A percentile compares a stretch with the other conserved stretches of the same genome.
These are phyloP conservation scores for Abortiporus biennis DNA, from an alignment of 1,284 basidiomycete species.

Conservation along the genomic window DNA sequence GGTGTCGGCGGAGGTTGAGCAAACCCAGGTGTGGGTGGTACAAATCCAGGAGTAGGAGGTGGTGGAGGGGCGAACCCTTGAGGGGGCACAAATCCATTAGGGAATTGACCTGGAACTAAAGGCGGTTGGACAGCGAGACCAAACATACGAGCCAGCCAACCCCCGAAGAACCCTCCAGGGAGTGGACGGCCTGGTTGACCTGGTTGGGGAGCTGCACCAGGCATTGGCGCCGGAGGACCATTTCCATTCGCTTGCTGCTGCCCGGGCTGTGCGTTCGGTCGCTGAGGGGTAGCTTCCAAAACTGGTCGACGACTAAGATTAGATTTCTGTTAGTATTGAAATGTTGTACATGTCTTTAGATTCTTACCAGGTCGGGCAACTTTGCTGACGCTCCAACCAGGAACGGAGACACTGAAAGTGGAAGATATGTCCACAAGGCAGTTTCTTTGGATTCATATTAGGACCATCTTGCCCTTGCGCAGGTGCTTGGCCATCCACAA, in stretches of 20 bases:
- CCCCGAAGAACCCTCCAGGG: constrained; percentile 18
- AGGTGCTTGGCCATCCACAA: constrained; percentile 25
- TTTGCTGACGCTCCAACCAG: constrained; percentile 96
- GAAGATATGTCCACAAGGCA: constrained; percentile 96
- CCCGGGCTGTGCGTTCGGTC: constrained; percentile 11
- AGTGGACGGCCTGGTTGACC: constrained; percentile 12
- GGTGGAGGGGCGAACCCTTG: constrained; percentile 14
- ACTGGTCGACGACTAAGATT: constrained; percentile 76
- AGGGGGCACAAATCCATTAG: constrained; percentile 13
- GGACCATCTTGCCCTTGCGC: constrained; percentile 55
- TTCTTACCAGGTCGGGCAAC: constrained; percentile 89
- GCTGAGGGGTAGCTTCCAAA: constrained; percentile 45
- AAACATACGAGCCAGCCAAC: constrained; percentile 47
- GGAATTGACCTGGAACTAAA: constrained; percentile 13
- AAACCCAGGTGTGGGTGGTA: constrained; percentile 14
- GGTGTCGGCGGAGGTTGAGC: neutral
- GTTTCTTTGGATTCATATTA: constrained; percentile 94
- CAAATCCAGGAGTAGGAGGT: constrained; percentile 13
- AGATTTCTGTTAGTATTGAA: constrained; percentile 12
- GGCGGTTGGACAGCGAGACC: constrained; percentile 19
- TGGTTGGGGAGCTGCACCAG: constrained; percentile 18
- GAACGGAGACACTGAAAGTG: constrained; percentile 96
- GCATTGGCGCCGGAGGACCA: constrained; percentile 23
- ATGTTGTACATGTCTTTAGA: constrained; percentile 19
- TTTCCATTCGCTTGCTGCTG: constrained; percentile 22